Conservation (phyloP, 305 asterid genomes). For the Solanum aculeatissimum region DNA sequence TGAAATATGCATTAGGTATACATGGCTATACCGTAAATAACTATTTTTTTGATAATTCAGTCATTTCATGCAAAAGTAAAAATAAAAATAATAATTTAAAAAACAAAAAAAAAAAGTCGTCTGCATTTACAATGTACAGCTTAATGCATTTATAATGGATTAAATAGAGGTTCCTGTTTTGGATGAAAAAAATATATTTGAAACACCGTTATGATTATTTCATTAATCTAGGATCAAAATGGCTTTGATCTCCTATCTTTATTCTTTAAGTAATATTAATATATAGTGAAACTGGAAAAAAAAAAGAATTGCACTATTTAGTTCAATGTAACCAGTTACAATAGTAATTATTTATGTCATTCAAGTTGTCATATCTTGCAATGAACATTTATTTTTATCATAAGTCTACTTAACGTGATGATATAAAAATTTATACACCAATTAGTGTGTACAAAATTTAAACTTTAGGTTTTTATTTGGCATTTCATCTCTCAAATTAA, state of each 20-base stretch:
- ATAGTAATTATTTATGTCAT: neutral
- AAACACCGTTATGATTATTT: neutral
- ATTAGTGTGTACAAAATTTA: neutral
- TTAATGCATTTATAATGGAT: neutral
- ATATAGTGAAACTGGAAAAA: neutral
- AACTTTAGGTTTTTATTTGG: neutral
- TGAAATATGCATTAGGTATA: too few species aligned
- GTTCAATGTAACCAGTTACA: neutral
- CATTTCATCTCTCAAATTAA: neutral
- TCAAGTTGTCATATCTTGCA: neutral
- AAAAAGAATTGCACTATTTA: neutral
- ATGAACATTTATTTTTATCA: neutral
- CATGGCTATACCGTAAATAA: too few species aligned
- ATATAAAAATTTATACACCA: neutral
- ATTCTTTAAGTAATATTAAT: neutral
- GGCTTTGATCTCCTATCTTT: neutral
- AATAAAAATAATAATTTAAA: neutral
- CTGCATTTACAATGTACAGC: neutral
- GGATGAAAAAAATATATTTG: neutral
- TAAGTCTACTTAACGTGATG: neutral
- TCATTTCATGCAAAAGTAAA: neutral
- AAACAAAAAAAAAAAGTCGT: neutral
- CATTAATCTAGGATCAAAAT: neutral
- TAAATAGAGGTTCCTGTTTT: neutral
- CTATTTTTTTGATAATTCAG: too few species aligned